Evolutionary conservation across 208 protist species (phyloP).

Genomic region (Crithidia acanthocephali): DNA sequence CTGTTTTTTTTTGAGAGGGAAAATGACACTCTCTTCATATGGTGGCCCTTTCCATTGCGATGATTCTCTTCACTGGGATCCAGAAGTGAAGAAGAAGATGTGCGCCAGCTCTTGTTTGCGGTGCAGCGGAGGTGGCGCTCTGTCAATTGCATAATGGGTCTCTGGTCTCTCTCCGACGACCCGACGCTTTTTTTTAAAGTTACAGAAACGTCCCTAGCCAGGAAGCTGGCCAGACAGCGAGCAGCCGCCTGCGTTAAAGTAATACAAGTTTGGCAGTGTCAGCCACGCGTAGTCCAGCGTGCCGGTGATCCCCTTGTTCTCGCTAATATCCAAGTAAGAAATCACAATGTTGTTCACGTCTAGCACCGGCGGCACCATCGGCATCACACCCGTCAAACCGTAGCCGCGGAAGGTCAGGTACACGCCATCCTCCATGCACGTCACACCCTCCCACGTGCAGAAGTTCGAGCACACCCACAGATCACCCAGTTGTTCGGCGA

Average conservation of each 20-base stretch:
- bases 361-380: neutral
- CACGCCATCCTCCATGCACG: neutral
- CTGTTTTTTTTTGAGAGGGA: too few relatives aligned
- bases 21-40: too few relatives aligned
- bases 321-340: neutral
- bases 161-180: neutral
- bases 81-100: too few relatives aligned
- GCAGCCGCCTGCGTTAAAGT: neutral
- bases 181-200: too few relatives aligned
- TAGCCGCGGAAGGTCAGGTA: neutral
- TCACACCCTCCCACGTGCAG: neutral
- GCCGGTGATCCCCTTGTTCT: neutral
- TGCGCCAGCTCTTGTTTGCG: too few relatives aligned
- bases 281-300: neutral
- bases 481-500: neutral
- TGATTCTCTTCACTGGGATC: too few relatives aligned
- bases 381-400: neutral
- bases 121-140: too few relatives aligned
- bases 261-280: neutral
- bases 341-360: neutral
- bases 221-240: conserved; percentile 1
- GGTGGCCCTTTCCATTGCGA: too few relatives aligned
- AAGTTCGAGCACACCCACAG: neutral
- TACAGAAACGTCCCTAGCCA: neutral
- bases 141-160: neutral